Evolutionary conservation across 208 protist species (phyloP), one percentile per base, ranked within the genome.

Genomic region (Acanthamoeba healyi): DNA sequence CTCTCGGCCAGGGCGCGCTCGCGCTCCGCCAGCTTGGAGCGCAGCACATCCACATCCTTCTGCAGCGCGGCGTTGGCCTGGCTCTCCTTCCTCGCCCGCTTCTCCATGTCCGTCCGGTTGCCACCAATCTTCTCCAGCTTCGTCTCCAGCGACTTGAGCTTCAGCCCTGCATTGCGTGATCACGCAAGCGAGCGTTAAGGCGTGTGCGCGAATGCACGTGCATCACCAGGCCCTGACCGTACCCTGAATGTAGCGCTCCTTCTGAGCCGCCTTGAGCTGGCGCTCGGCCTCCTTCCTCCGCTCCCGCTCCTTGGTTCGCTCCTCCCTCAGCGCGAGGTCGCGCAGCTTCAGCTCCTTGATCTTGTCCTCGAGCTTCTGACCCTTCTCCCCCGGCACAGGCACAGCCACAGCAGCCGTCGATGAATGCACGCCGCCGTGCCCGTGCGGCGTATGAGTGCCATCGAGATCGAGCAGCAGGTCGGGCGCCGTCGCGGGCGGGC

Each of bases 161-260:
- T 86, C 12, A 86, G 29, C 14, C 77, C 77, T 86, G 7, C 32
- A 49, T 19, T 19, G 46, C 19, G 19, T 9, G 49, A 54, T 1
- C 0, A 54, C 6, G 49, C 15, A 54, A 19, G 1, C 49, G 15
- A 24, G 49, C 6, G 17, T 24, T n/a, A n/a, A n/a, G 12, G 61
- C 12, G 26, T n/a, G 10, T 36, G 61, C 22, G 14, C 22, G 29
- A 14, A 67, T n/a, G n/a, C n/a, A n/a, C n/a, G n/a, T n/a, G n/a
- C n/a, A n/a, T n/a, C n/a, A n/a, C 24, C 9, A 32, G 58, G n/a
- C 24, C 58, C 22, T n/a, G 49, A 38, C 7, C 6, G 32, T 86
- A 86, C 77, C 77, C 36, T 86, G 77, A 24, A 86, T 86, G 44
- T 86, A 86, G 15, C 77, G 77, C 46, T 86, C 77, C 77, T 86